Evolutionary conservation across 2,329 filamentous ascomycete species (phyloP), one percentile per base, ranked within the genome.

Genomic region (Mycogone perniciosa): DNA sequence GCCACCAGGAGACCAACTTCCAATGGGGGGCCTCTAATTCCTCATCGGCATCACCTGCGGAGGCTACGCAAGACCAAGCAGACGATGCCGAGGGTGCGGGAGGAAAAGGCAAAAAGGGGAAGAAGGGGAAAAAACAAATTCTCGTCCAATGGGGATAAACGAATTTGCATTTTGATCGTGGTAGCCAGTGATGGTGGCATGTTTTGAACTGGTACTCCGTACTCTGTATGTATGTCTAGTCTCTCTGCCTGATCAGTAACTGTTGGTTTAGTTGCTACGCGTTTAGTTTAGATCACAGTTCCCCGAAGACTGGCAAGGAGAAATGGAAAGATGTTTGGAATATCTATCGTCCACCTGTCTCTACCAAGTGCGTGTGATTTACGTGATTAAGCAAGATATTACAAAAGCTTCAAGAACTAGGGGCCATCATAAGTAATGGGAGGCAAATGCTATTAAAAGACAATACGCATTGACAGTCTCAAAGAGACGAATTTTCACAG

Each of bases 61-160:
- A 41, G 60, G 63, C 57, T 4, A 57, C 61, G 2, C 54, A 58
- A 5, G 63, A 57, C 34, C 62, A 41, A 37, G 65, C 57, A 5
- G 64, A 63, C 26, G 62, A 48, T 42, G 60, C 62, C 11, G 64
- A 58, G 2, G 64, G 51, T 1, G 59, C 60, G 2, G 62, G 57
- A 1, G 60, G 65, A 4, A 76, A 75, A 56, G 72, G 73, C 1
- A 81, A 79, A 62, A 82, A 80, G 66, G 81, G 72, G 4, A 79
- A 79, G 53, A 79, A 82, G 66, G 77, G 75, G 13, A 82, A 82
- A 63, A 84, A 82, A 63, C 60, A 81, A 62, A 78, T 85, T 6
- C 64, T 84, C 44, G 77, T 81, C 39, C 76, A 79, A 59, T 84
- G 80, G 81, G 81, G 80, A 26, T 82, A 63, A 46, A 34, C 3